Percentiles rank a stretch among this genome's conserved stretches.
These are phyloP conservation scores for Stentor coeruleus DNA, from an alignment of 73 alveolate species.

Conservation along the genomic window DNA sequence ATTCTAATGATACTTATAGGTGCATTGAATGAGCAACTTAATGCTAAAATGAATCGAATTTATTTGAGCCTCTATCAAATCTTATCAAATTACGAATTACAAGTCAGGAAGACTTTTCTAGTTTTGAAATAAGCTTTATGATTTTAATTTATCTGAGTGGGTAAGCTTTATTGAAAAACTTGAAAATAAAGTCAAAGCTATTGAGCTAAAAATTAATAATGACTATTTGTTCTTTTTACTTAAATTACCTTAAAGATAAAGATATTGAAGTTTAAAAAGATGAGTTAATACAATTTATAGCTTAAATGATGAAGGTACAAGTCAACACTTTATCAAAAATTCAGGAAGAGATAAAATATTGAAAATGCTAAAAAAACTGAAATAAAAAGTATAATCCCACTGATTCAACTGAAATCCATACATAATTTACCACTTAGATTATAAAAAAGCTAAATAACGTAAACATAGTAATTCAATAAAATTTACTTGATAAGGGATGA, in stretches of 20 bases:
- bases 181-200: not conserved
- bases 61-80: not conserved
- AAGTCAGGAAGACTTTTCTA: not conserved
- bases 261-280: not conserved
- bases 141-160: not conserved
- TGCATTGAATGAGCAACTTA: not conserved
- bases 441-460: not conserved
- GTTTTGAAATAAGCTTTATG: not conserved
- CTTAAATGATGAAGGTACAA: not conserved
- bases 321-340: not conserved
- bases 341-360: not conserved
- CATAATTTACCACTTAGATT: not conserved
- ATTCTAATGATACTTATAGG: not conserved
- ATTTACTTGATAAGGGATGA: too few species aligned
- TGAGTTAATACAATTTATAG: not conserved
- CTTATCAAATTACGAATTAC: too few species aligned
- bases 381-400: not conserved
- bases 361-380: constrained; percentile 24
- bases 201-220: too few species aligned
- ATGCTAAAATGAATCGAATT: not conserved
- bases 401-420: not conserved
- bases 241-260: not conserved
- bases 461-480: too few species aligned
- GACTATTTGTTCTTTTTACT: not conserved
- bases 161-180: not conserved